Base-by-base conservation (phyloP, 1,139 yeast genomes). In the Chernovozyma sophiae-reginae region DNA sequence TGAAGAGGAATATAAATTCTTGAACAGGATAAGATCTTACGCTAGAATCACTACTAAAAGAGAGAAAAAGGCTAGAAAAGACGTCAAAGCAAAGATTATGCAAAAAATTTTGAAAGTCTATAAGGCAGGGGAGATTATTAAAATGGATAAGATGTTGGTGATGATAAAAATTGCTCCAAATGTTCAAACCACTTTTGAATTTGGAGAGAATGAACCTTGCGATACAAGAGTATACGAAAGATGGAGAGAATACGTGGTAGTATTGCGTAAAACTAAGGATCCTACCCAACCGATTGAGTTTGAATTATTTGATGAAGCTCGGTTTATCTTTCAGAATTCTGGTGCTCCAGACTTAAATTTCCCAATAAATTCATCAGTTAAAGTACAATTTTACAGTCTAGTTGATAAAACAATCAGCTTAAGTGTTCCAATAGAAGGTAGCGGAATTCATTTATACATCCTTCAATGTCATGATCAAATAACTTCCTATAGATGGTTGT, bases 231-330 rank as follows among this genome's bases (percentile, higher is more conserved):
- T 84, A 2, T 44, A 68, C n/a, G 87, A 83, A 41, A 62, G 86
- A 32, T 86, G 96, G 92, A 75, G 72, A 41, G 96, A 87, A 52
- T 83, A 77, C 51, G 60, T 76, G 25, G 80, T 82, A 2, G 85
- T 82, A 3, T 77, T 82, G 0, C 62, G 92, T 40, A 74, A 76
- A 30, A 75, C 84, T 1, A 77, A 75, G 19, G 60, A 68, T 39
- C 37, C 51, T 0, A 62, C 58, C 2, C 59, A 61, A 7, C 86
- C 89, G 0, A 53, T 86, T 2, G 56, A 66, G 2, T 46, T 86
- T 1, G 90, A 86, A 48, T 75, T 87, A 41, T 81, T 78, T 55
- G 74, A 73, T 22, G 55, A 63, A 2, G 60, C 76, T 31, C 61
- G 64, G 13, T 62, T 73, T n/a, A 44, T 54, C 42, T 10, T 54